Evolutionary conservation across 2,329 filamentous ascomycete species (phyloP), one percentile per base, ranked within the genome.

Genomic region (Hortaea werneckii): DNA sequence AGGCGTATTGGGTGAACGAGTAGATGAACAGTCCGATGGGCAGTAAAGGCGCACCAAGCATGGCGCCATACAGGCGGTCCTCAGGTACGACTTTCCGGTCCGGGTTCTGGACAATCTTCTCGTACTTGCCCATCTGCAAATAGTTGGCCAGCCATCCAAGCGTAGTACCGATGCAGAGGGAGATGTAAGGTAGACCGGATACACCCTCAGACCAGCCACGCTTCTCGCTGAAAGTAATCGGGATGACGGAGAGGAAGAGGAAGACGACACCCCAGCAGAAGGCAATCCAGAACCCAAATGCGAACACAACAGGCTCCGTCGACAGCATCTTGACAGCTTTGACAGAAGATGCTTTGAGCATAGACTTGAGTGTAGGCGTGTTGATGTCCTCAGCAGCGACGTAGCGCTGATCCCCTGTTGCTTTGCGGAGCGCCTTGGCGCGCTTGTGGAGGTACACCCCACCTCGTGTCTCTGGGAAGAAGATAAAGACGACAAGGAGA

Each of bases 181-280:
- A 67, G 52, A 76, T 75, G 60, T 75, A 75, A 3, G 74, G 72
- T 0, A 76, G 66, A 4, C 73, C 73, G 37, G 55, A 49, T 29
- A 74, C 61, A 43, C 73, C 73, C 54, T 76, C 71, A 42, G 59
- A 63, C 73, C 73, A 76, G 50, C 72, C 72, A 34, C 67, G 68
- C 65, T 76, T 75, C 50, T 75, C 71, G 13, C 59, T 47, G 63
- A 74, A 76, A 34, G 70, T 73, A 58, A 73, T 73, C 10, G 69
- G 67, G 49, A 73, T 72, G 48, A 70, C 69, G 26, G 67, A 73
- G 5, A 76, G 62, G 68, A 76, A 76, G 43, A 76, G 66, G 66
- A 76, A 76, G 38, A 72, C 67, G 13, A 76, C 67, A 52, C 71
- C 73, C 73, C 73, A 76, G 53, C 70, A 70, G 58, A 75, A 75